phyloP scores from a whole-genome alignment of 1,139 yeast genomes.

The Pichia sp. region DNA sequence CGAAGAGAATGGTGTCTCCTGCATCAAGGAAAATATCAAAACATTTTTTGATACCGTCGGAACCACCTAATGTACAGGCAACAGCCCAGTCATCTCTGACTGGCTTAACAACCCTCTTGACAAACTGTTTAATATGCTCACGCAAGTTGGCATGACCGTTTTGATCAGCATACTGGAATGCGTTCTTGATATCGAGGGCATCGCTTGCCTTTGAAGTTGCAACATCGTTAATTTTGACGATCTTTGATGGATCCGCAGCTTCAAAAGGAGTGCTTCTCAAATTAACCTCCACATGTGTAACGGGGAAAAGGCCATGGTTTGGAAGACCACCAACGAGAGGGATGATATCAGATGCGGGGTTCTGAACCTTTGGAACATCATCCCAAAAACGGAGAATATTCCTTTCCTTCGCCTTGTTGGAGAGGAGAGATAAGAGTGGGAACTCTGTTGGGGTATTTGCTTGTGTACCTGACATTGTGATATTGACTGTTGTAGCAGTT shows the following conservation, averaged over 20 bases:
- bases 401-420: constrained; percentile 8
- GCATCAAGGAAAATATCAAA: constrained; percentile 41
- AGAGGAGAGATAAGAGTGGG: no score
- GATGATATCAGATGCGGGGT: constrained; percentile 37
- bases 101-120: constrained; percentile 36
- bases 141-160: constrained; percentile 35
- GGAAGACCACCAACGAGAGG: constrained; percentile 44
- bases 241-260: no score
- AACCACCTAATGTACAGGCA: constrained; percentile 45
- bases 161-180: constrained; percentile 42
- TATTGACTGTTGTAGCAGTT: no score
- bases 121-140: constrained; percentile 35
- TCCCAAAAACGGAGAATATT: constrained; percentile 7
- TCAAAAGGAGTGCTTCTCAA: constrained; percentile 16
- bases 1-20: constrained; percentile 47
- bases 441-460: no score
- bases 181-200: constrained; percentile 60
- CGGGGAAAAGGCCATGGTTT: constrained; percentile 44
- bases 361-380: constrained; percentile 32
- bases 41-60: constrained; percentile 48
- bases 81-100: constrained; percentile 36
- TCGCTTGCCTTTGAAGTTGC: no score
- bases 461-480: no score
- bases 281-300: constrained; percentile 31
- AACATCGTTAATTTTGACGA: no score